These are phyloP conservation scores for Coleophoma crateriformis DNA, from an alignment of 2,329 filamentous ascomycete genomes.

Conservation along the genomic window DNA sequence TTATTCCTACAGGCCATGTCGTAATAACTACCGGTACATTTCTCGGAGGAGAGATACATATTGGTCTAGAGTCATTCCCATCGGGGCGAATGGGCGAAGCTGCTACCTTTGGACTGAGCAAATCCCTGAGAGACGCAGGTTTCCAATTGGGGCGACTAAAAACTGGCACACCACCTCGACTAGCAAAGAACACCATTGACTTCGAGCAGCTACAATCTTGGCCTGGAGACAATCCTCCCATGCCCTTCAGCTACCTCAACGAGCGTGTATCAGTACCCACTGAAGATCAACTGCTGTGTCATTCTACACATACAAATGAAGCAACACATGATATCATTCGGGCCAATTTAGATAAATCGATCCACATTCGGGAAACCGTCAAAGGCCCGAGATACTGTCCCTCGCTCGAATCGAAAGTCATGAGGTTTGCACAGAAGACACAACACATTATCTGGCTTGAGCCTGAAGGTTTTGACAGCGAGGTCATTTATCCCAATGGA, in stretches of 20 bases:
- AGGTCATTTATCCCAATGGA: constrained; percentile 92
- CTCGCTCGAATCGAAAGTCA: constrained; percentile 89
- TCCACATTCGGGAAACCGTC: constrained; percentile 93
- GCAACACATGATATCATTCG: constrained; percentile 78
- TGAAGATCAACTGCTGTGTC: constrained; percentile 76
- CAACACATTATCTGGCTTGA: constrained; percentile 94
- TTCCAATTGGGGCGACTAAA: constrained; percentile 88
- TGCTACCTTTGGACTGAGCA: constrained; percentile 87
- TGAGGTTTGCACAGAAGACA: constrained; percentile 76
- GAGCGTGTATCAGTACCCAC: constrained; percentile 59
- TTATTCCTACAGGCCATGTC: constrained; percentile 74
- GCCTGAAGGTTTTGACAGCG: constrained; percentile 86
- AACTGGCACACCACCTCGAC: constrained; percentile 87
- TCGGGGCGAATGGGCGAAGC: constrained; percentile 91
- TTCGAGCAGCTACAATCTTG: constrained; percentile 69
- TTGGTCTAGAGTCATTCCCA: constrained; percentile 78
- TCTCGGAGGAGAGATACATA: constrained; percentile 91
- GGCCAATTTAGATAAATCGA: constrained; percentile 87
- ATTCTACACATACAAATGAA: constrained; percentile 82
- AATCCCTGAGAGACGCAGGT: constrained; percentile 80
- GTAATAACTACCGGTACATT: constrained; percentile 97
- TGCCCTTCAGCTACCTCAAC: constrained; percentile 89
- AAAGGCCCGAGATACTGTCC: constrained; percentile 94
- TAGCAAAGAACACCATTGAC: constrained; percentile 78
- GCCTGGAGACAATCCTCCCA: constrained; percentile 76